Conservation (phyloP, 768 basidiomycete species). For the Pulveroboletus sp. region DNA sequence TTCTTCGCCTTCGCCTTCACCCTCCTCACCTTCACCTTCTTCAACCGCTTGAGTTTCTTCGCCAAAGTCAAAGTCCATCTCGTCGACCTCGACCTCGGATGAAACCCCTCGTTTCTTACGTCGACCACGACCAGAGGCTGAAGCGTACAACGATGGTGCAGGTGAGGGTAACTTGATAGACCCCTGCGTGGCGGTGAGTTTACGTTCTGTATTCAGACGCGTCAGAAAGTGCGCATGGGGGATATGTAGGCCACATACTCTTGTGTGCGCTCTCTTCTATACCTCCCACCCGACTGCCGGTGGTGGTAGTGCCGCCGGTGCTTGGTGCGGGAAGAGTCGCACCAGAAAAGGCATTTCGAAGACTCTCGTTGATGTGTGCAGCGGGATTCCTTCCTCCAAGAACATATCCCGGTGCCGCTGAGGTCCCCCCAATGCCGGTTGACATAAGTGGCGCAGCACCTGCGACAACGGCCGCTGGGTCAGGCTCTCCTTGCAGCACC, state of each 20-base stretch:
- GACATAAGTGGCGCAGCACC: slow-evolving; percentile 24
- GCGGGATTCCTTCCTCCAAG: slow-evolving; percentile 36
- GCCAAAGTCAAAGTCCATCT: slow-evolving; percentile 32
- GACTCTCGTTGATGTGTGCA: slow-evolving; percentile 37
- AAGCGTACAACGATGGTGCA: slow-evolving; percentile 27
- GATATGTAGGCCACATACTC: slow-evolving; percentile 16
- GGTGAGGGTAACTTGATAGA: slow-evolving; percentile 35
- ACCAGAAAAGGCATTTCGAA: slow-evolving; percentile 34
- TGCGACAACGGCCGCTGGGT: slow-evolving; percentile 31
- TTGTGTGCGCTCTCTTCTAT: slow-evolving; percentile 28
- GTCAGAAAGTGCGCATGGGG: background rate
- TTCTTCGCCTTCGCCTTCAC: slow-evolving; percentile 38
- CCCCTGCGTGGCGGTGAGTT: slow-evolving; percentile 24
- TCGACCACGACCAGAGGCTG: slow-evolving; percentile 28
- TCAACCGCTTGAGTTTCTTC: slow-evolving; percentile 28
- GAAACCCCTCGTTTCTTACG: slow-evolving; percentile 35
- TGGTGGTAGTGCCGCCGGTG: background rate
- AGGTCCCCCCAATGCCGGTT: slow-evolving; percentile 7
- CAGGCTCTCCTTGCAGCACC: slow-evolving; percentile 40
- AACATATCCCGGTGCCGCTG: slow-evolving; percentile 24
- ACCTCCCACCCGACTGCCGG: slow-evolving; percentile 13
- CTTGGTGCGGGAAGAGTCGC: slow-evolving; percentile 21
- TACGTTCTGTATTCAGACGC: slow-evolving; percentile 23
- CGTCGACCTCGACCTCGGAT: slow-evolving; percentile 33
- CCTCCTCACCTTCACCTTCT: slow-evolving; percentile 32